These are phyloP conservation scores for Esteya vermicola DNA, from an alignment of 2,329 filamentous ascomycete species.

Conservation along the genomic window DNA sequence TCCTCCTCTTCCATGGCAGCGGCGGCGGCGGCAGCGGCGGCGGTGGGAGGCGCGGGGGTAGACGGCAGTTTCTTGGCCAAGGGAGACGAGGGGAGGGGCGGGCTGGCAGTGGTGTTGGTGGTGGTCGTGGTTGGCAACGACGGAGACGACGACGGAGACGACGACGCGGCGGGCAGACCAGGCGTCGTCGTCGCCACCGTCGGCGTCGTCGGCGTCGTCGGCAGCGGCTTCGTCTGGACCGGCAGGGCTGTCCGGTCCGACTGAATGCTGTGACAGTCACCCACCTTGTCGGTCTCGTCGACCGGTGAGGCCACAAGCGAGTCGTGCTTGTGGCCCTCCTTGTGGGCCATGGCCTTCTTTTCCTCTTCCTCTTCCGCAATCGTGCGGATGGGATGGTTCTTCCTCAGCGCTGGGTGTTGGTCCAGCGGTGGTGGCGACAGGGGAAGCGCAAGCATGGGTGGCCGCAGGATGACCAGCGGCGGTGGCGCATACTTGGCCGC, in stretches of 20 bases:
- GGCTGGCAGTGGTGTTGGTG: too few relatives aligned
- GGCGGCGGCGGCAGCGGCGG: too few relatives aligned
- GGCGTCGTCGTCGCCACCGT: not conserved
- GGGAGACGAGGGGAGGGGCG: too few relatives aligned
- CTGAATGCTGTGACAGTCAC: too few relatives aligned
- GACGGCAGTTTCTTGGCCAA: too few relatives aligned
- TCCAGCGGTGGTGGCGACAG: conserved; percentile 27
- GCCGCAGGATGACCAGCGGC: conserved; percentile 19
- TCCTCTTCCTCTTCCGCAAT: conserved; percentile 15
- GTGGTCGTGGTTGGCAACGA: too few relatives aligned
- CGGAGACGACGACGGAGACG: not conserved
- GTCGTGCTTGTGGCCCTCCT: too few relatives aligned
- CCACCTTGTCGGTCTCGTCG: too few relatives aligned
- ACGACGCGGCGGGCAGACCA: not conserved
- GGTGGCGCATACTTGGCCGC: not conserved
- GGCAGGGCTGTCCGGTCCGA: too few relatives aligned
- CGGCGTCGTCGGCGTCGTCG: not conserved
- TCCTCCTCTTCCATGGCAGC: too few relatives aligned
- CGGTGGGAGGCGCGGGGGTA: too few relatives aligned
- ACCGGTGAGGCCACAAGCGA: conserved; percentile 33
- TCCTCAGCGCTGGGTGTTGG: conserved; percentile 38
- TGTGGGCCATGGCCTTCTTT: too few relatives aligned
- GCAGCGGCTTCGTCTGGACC: not conserved
- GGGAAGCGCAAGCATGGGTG: conserved; percentile 22
- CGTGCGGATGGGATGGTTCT: conserved; percentile 16